These are phyloP conservation scores for Leishmania lainsoni DNA, from an alignment of 208 protist genomes.

Conservation along the genomic window DNA sequence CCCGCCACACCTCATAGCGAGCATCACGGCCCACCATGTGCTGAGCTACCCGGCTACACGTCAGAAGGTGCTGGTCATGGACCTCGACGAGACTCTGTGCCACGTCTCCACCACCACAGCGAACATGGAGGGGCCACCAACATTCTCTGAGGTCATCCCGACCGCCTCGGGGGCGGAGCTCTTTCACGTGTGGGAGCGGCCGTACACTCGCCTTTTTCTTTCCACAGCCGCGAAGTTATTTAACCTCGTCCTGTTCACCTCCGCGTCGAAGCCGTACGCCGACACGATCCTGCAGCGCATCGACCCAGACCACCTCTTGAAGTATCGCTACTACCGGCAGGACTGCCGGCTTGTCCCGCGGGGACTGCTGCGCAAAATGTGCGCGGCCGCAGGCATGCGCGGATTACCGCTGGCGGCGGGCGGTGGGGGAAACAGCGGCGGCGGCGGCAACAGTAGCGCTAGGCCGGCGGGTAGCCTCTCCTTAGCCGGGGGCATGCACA, in stretches of 20 bases:
- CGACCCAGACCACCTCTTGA: conserved; percentile 71
- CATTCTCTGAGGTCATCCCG: conserved; percentile 89
- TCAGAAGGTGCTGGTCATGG: conserved; percentile 89
- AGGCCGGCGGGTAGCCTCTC: neutral
- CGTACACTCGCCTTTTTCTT: conserved; percentile 74
- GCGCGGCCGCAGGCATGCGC: conserved; percentile 13
- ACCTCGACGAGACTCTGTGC: conserved; percentile 91
- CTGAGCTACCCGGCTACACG: conserved; percentile 86
- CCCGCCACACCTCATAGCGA: conserved; percentile 60
- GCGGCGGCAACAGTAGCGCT: neutral
- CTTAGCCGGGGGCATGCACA: neutral
- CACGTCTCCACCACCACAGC: conserved; percentile 75
- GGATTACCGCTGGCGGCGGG: neutral
- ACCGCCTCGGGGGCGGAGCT: conserved; percentile 80
- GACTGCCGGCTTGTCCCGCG: conserved; percentile 72
- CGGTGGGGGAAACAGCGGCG: neutral
- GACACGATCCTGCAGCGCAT: conserved; percentile 86
- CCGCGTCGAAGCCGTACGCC: conserved; percentile 84
- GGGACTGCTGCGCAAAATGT: conserved; percentile 46
- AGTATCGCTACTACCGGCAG: conserved; percentile 77
- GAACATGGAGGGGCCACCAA: conserved; percentile 64
- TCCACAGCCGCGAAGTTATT: conserved; percentile 73
- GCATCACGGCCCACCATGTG: conserved; percentile 84
- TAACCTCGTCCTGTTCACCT: conserved; percentile 90
- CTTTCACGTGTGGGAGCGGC: conserved; percentile 87